Conservation (phyloP, 192 early-diverging fungal genomes). For the Linnemannia zychae region DNA sequence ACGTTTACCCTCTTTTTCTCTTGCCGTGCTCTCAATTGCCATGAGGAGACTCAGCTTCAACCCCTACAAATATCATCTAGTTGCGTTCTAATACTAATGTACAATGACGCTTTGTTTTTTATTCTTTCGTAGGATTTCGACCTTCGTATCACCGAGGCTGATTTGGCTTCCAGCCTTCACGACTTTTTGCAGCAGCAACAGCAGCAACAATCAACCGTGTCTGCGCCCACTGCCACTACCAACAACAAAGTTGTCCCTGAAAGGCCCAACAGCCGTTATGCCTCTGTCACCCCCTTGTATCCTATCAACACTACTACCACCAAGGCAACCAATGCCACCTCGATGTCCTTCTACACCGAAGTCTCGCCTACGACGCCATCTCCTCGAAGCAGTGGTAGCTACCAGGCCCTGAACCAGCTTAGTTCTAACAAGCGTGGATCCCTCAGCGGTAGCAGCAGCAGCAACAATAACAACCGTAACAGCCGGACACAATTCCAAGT, state of each 20-base stretch:
- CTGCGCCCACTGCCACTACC: conserved; percentile 7
- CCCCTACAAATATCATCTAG: too few species aligned
- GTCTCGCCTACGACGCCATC: conserved; percentile 12
- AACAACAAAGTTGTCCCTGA: neutral
- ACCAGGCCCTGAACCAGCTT: conserved; percentile 18
- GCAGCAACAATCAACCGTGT: conserved; percentile 12
- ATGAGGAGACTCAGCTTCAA: neutral
- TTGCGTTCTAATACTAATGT: neutral
- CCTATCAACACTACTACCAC: neutral
- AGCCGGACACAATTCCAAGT: conserved; percentile 8
- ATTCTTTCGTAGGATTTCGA: conserved; percentile 54
- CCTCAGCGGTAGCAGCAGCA: too few species aligned
- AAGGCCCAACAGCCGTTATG: conserved; percentile 11
- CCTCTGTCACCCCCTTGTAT: neutral
- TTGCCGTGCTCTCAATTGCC: neutral
- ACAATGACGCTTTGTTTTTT: conserved; percentile 6
- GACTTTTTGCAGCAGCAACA: conserved; percentile 38
- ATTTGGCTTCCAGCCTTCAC: conserved; percentile 54
- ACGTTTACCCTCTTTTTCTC: neutral
- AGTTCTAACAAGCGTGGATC: conserved; percentile 41
- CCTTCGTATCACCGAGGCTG: conserved; percentile 57
- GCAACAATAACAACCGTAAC: neutral
- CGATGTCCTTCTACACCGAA: neutral
- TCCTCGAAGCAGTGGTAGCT: conserved; percentile 17
- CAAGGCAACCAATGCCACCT: neutral